phyloP scores from a whole-genome alignment of 768 basidiomycete species.

The Rubroboletus satanas region DNA sequence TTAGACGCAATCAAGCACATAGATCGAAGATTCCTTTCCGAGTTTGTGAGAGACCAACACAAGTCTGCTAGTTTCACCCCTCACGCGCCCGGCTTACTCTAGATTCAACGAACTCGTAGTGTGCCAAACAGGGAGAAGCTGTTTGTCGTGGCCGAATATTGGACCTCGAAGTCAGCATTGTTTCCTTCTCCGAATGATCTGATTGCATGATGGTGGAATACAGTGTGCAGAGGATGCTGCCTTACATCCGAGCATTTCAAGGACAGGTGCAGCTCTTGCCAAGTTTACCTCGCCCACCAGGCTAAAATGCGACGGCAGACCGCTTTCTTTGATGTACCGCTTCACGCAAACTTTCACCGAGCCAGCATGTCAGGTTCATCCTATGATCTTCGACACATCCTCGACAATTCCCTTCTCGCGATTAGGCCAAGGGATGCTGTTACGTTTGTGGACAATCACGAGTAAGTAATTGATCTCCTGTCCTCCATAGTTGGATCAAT shows the following conservation, averaged over 20 bases:
- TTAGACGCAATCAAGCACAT: conserved; percentile 93
- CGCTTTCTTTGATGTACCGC: conserved; percentile 87
- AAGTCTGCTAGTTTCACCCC: not conserved
- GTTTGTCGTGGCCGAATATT: conserved; percentile 78
- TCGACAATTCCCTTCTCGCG: conserved; percentile 66
- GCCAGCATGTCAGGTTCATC: conserved; percentile 65
- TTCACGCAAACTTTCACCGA: conserved; percentile 78
- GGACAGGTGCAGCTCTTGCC: conserved; percentile 49
- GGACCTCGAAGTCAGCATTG: conserved; percentile 61
- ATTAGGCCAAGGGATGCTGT: conserved; percentile 76
- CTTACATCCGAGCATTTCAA: conserved; percentile 57
- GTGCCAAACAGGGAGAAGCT: conserved; percentile 43
- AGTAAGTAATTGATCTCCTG: conserved; percentile 45
- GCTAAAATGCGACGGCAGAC: conserved; percentile 42
- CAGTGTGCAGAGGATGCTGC: conserved; percentile 49
- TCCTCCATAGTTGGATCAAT: not conserved
- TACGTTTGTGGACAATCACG: conserved; percentile 88
- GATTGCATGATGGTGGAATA: not conserved
- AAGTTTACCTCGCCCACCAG: not conserved
- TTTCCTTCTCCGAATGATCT: not conserved
- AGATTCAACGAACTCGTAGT: conserved; percentile 54
- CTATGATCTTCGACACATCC: conserved; percentile 75
- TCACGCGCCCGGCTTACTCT: not conserved
- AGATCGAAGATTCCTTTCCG: conserved; percentile 62
- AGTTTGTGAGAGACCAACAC: conserved; percentile 50